Evolutionary conservation across 1,284 basidiomycete species (phyloP).

Genomic region (Moniliella sp.): DNA sequence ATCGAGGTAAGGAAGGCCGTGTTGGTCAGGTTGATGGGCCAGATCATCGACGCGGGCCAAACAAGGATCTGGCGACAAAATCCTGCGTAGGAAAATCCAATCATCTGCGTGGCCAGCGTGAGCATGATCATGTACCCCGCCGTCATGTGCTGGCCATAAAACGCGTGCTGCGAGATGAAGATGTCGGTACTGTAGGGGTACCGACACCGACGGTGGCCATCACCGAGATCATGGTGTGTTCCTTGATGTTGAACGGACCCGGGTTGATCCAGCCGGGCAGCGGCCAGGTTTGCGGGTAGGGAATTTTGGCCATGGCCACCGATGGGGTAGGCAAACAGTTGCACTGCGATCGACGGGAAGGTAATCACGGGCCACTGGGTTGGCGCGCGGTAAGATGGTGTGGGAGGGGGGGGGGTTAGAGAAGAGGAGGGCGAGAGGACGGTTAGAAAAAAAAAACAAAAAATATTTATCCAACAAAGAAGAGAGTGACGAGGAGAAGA

Average conservation of each 20-base stretch:
- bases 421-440: too few relatives aligned
- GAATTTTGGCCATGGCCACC: constrained; percentile 12
- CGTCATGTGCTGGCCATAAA: constrained; percentile 5
- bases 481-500: too few relatives aligned
- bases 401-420: too few relatives aligned
- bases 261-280: constrained; percentile 12
- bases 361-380: too few relatives aligned
- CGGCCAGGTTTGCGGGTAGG: constrained; percentile 11
- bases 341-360: constrained; percentile 14
- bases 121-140: constrained; percentile 17
- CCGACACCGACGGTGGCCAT: constrained; percentile 36
- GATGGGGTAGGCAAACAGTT: constrained; percentile 15
- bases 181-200: constrained; percentile 34
- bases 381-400: too few relatives aligned
- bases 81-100: constrained; percentile 24
- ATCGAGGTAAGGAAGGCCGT: constrained; percentile 76
- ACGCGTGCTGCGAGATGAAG: constrained; percentile 9
- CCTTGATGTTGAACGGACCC: constrained; percentile 27
- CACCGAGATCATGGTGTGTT: constrained; percentile 28
- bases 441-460: too few relatives aligned
- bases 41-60: constrained; percentile 11
- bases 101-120: constrained; percentile 36
- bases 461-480: too few relatives aligned
- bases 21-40: constrained; percentile 48
- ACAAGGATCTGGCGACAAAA: constrained; percentile 22